Base-by-base conservation (phyloP, 2,329 filamentous ascomycete species). In the Elsinoe fawcettii region DNA sequence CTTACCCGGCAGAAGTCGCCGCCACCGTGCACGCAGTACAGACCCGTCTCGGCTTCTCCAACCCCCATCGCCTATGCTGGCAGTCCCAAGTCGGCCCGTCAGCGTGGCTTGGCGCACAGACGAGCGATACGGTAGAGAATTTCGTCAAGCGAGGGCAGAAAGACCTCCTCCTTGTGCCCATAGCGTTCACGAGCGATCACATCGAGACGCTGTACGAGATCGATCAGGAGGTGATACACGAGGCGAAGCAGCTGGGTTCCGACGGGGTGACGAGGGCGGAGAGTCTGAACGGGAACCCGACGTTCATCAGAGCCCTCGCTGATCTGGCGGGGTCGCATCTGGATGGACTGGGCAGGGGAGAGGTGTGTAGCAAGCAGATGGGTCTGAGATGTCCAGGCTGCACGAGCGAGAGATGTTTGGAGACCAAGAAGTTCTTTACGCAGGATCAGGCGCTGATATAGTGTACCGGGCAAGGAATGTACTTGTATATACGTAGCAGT, bases 141-240 rank as follows among this genome's bases (percentile, higher is more conserved):
- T 95, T 96, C 69, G 84, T 97, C 63, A 83, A 87, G 68, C 90
- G 93, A 72, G 93, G 92, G 0, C 88, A 96, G 67, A 95, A 86
- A 57, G 90, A 99, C 68, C 78, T 99, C 56, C 79, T 96, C 1
- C 78, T 99, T 5, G 90, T 99, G 57, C 93, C 93, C 0, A 95
- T 99, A 63, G 93, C 93, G 5, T 99, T 99, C 70, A 99, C 93
- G 0, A 95, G 89, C n/a, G 93, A 99, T 67, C 93, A 99, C 69
- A 99, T 99, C 64, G 93, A 99, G 75, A 99, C 93, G 0, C 77
- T 99, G 0, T 97, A 86, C 70, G 93, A 99, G 72, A 77, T 99
- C 55, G 93, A 99, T 70, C 80, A 89, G 65, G 93, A 99, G 73
- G 90, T 99, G 37, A 97, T 99, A 67, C 87, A 89, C 58, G 91